These are phyloP conservation scores for Monilinia aucupariae DNA, from an alignment of 2,329 filamentous ascomycete species.

Conservation along the genomic window DNA sequence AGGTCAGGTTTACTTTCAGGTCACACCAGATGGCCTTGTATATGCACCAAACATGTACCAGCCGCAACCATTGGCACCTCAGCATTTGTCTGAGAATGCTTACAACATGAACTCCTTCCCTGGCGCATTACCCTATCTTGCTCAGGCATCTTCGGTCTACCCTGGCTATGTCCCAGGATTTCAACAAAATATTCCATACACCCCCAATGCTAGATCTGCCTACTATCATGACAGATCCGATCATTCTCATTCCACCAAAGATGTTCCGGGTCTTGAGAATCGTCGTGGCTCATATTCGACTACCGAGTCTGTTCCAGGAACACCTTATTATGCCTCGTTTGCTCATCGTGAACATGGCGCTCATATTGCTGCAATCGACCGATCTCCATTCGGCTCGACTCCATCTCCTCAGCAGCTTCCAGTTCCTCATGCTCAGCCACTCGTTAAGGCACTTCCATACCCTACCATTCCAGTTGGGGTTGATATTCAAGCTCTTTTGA, in stretches of 20 bases:
- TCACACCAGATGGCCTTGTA: conserved; percentile 22
- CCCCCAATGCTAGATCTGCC: conserved; percentile 27
- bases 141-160: conserved; percentile 30
- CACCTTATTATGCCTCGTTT: conserved; percentile 56
- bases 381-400: conserved; percentile 57
- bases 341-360: conserved; percentile 55
- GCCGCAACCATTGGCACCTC: conserved; percentile 29
- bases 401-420: conserved; percentile 59
- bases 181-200: conserved; percentile 32
- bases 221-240: conserved; percentile 34
- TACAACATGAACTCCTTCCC: conserved; percentile 30
- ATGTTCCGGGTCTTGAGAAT: conserved; percentile 59
- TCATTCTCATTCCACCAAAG: conserved; percentile 30
- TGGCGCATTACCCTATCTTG: conserved; percentile 31
- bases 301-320: conserved; percentile 60
- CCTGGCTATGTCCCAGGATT: conserved; percentile 34
- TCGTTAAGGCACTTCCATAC: conserved; percentile 32
- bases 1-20: conserved; percentile 33
- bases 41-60: conserved; percentile 33
- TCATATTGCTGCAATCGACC: conserved; percentile 54
- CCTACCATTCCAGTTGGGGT: conserved; percentile 32
- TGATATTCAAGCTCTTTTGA: conserved; percentile 57
- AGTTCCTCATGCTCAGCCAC: conserved; percentile 37
- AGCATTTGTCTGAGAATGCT: conserved; percentile 28
- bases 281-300: conserved; percentile 64